Percentiles rank a stretch among this genome's conserved stretches.
Evolutionary conservation across 495 filamentous ascomycete species (phyloP).

Genomic region (Beverwykella pulmonaria): DNA sequence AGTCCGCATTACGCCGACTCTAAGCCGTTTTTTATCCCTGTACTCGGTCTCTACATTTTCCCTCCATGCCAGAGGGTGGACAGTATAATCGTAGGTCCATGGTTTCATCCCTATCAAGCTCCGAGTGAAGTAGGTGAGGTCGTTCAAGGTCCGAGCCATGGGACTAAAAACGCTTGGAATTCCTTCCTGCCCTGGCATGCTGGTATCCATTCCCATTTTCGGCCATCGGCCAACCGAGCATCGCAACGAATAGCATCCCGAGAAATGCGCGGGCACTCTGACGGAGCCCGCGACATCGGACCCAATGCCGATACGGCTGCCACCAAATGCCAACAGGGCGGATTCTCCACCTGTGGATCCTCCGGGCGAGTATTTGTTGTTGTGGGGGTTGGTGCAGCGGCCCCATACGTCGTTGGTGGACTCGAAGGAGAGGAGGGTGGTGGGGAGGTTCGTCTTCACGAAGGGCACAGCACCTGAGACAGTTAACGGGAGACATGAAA

Average conservation of each 20-base stretch:
- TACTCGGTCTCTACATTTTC: slow-evolving; percentile 60
- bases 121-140: slow-evolving; percentile 83
- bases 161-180: slow-evolving; percentile 88
- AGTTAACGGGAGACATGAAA: not conserved
- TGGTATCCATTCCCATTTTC: slow-evolving; percentile 79
- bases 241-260: slow-evolving; percentile 84
- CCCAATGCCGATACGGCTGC: slow-evolving; percentile 88
- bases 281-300: slow-evolving; percentile 95
- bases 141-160: slow-evolving; percentile 85
- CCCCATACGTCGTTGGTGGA: slow-evolving; percentile 88
- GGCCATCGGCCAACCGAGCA: slow-evolving; percentile 98
- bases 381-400: slow-evolving; percentile 80
- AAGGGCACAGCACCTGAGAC: slow-evolving; percentile 80
- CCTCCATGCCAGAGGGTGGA: slow-evolving; percentile 84
- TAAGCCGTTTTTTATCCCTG: slow-evolving; percentile 61
- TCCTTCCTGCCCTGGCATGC: slow-evolving; percentile 94
- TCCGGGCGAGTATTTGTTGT: slow-evolving; percentile 80
- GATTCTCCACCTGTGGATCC: slow-evolving; percentile 90
- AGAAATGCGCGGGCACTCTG: slow-evolving; percentile 84
- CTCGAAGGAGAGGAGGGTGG: slow-evolving; percentile 90
- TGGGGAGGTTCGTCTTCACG: slow-evolving; percentile 92
- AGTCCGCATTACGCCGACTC: slow-evolving; percentile 74
- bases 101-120: slow-evolving; percentile 80
- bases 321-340: slow-evolving; percentile 82
- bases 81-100: slow-evolving; percentile 87